Conservation (phyloP, 2,329 filamentous ascomycete genomes). For the Fusarium robinianum region DNA sequence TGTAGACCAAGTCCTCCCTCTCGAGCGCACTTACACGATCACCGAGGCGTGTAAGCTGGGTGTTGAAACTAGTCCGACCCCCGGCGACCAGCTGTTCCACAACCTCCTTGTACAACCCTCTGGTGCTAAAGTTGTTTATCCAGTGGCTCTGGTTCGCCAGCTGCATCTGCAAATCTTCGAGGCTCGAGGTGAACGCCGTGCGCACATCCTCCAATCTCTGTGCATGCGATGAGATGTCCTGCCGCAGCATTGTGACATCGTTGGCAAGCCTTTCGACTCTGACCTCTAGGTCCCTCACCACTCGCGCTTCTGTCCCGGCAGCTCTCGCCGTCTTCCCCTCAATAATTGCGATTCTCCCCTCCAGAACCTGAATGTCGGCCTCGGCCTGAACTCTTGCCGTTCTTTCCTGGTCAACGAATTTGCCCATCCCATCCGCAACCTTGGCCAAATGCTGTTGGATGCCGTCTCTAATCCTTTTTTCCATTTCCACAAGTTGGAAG, state of each 20-base stretch:
- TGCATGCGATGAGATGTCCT: slow-evolving; percentile 2
- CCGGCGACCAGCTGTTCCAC: slow-evolving; percentile 43
- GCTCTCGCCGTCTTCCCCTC: slow-evolving; percentile 2
- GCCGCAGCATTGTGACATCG: slow-evolving; percentile 10
- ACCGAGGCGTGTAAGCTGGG: slow-evolving; percentile 27
- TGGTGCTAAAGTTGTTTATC: slow-evolving; percentile 55
- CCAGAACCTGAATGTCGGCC: slow-evolving; percentile 9
- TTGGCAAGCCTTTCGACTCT: slow-evolving; percentile 1
- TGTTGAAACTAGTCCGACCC: slow-evolving; percentile 26
- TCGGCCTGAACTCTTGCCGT: slow-evolving; percentile 13
- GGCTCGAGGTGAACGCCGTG: slow-evolving; percentile 32
- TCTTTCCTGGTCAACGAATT: slow-evolving; percentile 30
- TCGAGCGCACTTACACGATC: slow-evolving; percentile 32
- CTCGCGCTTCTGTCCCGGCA: background rate
- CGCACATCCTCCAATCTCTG: slow-evolving; percentile 8
- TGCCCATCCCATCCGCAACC: slow-evolving; percentile 21
- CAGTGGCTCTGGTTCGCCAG: slow-evolving; percentile 50
- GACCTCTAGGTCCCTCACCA: background rate
- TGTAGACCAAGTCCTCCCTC: slow-evolving; percentile 10
- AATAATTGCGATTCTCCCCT: slow-evolving; percentile 2
- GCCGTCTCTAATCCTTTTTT: slow-evolving; percentile 11
- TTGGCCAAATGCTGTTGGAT: background rate
- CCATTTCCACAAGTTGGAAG: slow-evolving; percentile 10
- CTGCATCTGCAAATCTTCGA: slow-evolving; percentile 43
- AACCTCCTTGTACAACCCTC: slow-evolving; percentile 47